Conservation (phyloP, 2,329 filamentous ascomycete species). For the Pseudogymnoascus sp. region DNA sequence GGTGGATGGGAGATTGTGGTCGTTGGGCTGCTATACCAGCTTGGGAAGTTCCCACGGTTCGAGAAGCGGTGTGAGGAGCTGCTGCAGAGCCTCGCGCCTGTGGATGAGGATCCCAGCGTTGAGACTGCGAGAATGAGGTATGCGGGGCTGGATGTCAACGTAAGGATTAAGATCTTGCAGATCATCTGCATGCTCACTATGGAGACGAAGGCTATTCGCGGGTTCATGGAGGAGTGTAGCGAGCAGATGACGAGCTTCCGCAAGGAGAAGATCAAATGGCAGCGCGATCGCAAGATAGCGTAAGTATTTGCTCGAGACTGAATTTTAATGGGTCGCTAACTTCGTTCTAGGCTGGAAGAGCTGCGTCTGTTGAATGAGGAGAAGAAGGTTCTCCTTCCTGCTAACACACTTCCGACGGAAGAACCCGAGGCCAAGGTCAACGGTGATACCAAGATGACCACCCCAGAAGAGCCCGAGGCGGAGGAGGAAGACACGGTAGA, state of each 20-base stretch:
- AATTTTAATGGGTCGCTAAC: conserved; percentile 24
- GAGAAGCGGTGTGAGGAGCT: conserved; percentile 70
- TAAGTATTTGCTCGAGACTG: conserved; percentile 33
- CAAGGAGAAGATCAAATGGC: conserved; percentile 91
- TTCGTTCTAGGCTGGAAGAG: conserved; percentile 52
- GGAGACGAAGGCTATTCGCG: conserved; percentile 76
- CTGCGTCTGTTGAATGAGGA: conserved; percentile 63
- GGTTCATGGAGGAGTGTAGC: conserved; percentile 84
- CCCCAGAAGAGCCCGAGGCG: conserved; percentile 54
- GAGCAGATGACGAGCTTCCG: conserved; percentile 91
- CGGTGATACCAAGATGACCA: conserved; percentile 53
- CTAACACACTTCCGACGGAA: conserved; percentile 61
- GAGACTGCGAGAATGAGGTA: conserved; percentile 70
- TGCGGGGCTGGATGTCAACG: conserved; percentile 68
- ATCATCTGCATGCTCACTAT: conserved; percentile 79
- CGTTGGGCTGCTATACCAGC: conserved; percentile 74
- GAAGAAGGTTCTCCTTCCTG: conserved; percentile 62
- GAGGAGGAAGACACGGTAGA: conserved; percentile 55
- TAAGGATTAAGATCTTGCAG: conserved; percentile 71
- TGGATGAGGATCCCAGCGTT: conserved; percentile 63
- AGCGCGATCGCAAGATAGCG: conserved; percentile 65
- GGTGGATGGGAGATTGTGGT: conserved; percentile 91
- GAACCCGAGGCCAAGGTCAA: conserved; percentile 39
- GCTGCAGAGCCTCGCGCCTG: conserved; percentile 70
- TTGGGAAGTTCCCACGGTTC: conserved; percentile 67